Conservation (phyloP, 805 yeast genomes). For the Alloascoidea africana region DNA sequence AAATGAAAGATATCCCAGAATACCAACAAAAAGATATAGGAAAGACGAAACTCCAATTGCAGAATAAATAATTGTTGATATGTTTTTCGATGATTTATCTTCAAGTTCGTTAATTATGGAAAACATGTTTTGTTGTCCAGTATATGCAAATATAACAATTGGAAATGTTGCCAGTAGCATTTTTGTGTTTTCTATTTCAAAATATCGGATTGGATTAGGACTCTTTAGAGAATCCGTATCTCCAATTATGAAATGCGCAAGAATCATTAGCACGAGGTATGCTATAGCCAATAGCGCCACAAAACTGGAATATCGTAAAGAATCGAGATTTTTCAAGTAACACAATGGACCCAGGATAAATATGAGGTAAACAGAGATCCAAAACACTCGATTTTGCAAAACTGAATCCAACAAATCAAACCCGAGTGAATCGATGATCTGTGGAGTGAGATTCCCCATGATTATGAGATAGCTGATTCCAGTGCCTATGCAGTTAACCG, state of each 20-base stretch:
- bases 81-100: conserved; percentile 30
- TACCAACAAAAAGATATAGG: conserved; percentile 59
- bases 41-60: conserved; percentile 47
- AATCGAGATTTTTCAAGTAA: conserved; percentile 60
- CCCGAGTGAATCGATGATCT: conserved; percentile 17
- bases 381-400: conserved; percentile 21
- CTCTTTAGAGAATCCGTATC: conserved; percentile 36
- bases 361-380: conserved; percentile 24
- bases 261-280: conserved; percentile 58
- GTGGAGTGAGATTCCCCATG: conserved; percentile 65
- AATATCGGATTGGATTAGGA: conserved; percentile 33
- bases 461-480: conserved; percentile 61
- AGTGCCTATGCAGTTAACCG: conserved; percentile 69
- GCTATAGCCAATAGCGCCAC: conserved; percentile 71
- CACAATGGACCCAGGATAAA: conserved; percentile 45
- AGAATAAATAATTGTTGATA: conserved; percentile 29
- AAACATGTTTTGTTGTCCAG: conserved; percentile 94
- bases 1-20: conserved; percentile 74
- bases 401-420: conserved; percentile 2
- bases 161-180: conserved; percentile 63
- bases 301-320: conserved; percentile 73
- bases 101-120: conserved; percentile 71
- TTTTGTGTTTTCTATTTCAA: conserved; percentile 26
- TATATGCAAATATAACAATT: conserved; percentile 86
- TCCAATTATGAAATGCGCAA: conserved; percentile 48